Evolutionary conservation across 2,329 filamentous ascomycete species (phyloP).

Genomic region (Coniochaeta sp.): DNA sequence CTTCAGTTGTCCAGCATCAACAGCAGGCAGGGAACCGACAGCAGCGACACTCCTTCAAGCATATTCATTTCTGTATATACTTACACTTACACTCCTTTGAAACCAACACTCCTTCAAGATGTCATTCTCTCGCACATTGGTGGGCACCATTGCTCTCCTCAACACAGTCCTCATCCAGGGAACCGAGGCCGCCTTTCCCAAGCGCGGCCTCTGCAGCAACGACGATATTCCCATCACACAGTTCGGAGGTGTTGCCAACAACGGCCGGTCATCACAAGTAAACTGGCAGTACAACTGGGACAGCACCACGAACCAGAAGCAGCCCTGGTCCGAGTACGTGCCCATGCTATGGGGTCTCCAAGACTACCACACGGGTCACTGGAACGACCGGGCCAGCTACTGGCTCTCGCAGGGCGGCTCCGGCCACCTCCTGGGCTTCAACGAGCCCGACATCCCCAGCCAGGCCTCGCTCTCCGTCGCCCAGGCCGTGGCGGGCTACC

Average conservation of each 20-base stretch:
- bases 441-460: conserved; percentile 15
- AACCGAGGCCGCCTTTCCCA: conserved; percentile 8
- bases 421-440: conserved; percentile 15
- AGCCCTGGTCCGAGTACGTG: conserved; percentile 12
- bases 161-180: background rate
- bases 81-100: no score
- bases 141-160: background rate
- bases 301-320: conserved; percentile 13
- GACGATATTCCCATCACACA: conserved; percentile 14
- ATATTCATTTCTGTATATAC: no score
- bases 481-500: conserved; percentile 30
- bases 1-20: no score
- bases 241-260: conserved; percentile 9
- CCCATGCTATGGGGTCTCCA: conserved; percentile 17
- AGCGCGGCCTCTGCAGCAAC: conserved; percentile 14
- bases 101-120: background rate
- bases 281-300: conserved; percentile 20
- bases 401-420: conserved; percentile 12
- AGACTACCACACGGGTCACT: conserved; percentile 10
- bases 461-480: conserved; percentile 19
- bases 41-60: no score
- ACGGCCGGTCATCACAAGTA: conserved; percentile 6
- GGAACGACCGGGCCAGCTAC: conserved; percentile 9
- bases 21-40: no score
- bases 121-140: background rate